These are phyloP conservation scores for Escallonia herrerae DNA, from an alignment of 129 eudicot species.

Conservation along the genomic window DNA sequence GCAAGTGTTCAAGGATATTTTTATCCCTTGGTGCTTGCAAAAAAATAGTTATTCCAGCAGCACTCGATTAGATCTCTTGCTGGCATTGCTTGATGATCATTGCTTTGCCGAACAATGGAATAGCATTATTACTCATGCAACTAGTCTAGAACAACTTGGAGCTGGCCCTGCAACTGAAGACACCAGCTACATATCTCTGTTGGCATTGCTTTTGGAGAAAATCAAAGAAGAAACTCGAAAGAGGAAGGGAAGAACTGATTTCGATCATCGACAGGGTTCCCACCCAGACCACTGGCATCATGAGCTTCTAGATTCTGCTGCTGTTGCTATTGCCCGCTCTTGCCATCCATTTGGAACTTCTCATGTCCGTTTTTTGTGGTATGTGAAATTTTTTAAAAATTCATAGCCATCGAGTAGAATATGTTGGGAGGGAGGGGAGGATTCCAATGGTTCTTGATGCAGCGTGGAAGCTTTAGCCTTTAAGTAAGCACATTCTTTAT, in stretches of 20 bases:
- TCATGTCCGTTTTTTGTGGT: conserved; percentile 54
- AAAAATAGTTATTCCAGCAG: conserved; percentile 33
- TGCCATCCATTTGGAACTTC: conserved; percentile 51
- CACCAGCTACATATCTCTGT: conserved; percentile 25
- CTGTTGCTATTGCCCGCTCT: conserved; percentile 41
- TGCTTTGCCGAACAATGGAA: conserved; percentile 72
- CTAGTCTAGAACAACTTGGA: conserved; percentile 6
- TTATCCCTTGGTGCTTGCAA: conserved; percentile 76
- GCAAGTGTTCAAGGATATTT: conserved; percentile 42
- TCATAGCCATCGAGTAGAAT: too few species aligned
- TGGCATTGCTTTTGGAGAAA: conserved; percentile 74
- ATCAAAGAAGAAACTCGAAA: conserved; percentile 38
- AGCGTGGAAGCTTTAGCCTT: too few species aligned
- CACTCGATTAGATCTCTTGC: conserved; percentile 74
- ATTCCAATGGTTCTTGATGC: too few species aligned
- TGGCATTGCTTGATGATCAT: conserved; percentile 61
- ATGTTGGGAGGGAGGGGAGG: too few species aligned
- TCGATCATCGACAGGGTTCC: conserved; percentile 6
- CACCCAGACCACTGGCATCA: conserved; percentile 52
- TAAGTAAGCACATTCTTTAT: too few species aligned
- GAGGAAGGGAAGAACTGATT: conserved; percentile 16
- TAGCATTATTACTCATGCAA: conserved; percentile 50
- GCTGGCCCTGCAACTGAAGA: neutral
- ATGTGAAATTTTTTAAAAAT: conserved; percentile 5
- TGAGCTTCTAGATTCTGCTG: conserved; percentile 56